Conservation (phyloP, 306 rosid genomes). For the Vicia faba region DNA sequence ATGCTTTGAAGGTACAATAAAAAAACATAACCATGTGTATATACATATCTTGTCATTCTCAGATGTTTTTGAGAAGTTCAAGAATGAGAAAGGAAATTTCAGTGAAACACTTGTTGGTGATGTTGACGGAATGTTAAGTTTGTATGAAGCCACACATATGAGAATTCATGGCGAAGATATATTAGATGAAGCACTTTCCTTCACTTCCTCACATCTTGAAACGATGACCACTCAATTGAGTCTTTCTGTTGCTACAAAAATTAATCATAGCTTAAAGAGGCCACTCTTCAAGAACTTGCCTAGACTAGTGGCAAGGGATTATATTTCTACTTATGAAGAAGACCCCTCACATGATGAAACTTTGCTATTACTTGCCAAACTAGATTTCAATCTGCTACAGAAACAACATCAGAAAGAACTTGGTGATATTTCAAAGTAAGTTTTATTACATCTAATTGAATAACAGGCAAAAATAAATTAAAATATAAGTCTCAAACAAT, state of each 20-base stretch:
- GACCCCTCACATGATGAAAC: conserved; percentile 37
- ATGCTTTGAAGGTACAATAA: neutral
- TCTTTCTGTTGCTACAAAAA: conserved; percentile 37
- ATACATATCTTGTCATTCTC: neutral
- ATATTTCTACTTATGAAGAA: conserved; percentile 44
- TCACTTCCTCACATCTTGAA: conserved; percentile 39
- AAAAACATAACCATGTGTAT: neutral
- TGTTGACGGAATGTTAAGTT: conserved; percentile 44
- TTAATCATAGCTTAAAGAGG: conserved; percentile 26
- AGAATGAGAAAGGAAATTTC: conserved; percentile 28
- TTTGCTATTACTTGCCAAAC: conserved; percentile 46
- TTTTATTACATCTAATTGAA: neutral
- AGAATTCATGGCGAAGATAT: conserved; percentile 50
- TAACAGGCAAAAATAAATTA: too few species aligned
- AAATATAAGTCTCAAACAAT: too few species aligned
- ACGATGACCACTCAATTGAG: neutral
- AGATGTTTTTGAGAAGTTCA: conserved; percentile 52
- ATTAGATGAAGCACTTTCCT: conserved; percentile 52
- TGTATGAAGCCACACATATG: conserved; percentile 55
- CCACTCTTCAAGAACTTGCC: conserved; percentile 41
- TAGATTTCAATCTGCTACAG: conserved; percentile 56
- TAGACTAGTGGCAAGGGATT: conserved; percentile 43
- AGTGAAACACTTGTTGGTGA: neutral
- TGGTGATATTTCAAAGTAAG: conserved; percentile 33
- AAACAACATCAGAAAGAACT: conserved; percentile 49